Evolutionary conservation across 345 rosid species (phyloP).

Genomic region (Cardiospermum halicacabum): DNA sequence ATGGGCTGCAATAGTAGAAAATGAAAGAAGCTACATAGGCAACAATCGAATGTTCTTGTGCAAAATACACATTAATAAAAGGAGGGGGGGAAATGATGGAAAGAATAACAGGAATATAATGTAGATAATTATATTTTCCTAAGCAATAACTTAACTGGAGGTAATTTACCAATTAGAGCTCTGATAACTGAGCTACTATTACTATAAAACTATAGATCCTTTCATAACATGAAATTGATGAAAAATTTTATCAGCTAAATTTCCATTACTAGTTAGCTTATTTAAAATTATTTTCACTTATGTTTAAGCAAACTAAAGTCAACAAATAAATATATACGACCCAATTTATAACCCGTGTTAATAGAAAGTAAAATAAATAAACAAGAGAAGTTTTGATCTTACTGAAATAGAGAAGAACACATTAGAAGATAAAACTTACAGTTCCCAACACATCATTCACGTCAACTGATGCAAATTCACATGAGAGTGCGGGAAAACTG

Average conservation of each 20-base stretch:
- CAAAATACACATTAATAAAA: not conserved
- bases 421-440: conserved; percentile 53
- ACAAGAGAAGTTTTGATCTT: not conserved
- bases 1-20: not conserved
- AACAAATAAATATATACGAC: not conserved
- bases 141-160: not conserved
- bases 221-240: conserved; percentile 2
- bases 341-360: not conserved
- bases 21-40: not conserved
- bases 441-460: conserved; percentile 97
- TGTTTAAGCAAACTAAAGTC: not conserved
- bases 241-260: not conserved
- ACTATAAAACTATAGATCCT: not conserved
- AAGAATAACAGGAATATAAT: not conserved
- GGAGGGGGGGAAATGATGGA: not conserved
- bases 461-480: conserved; percentile 95
- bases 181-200: not conserved
- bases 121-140: not conserved
- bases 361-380: not conserved
- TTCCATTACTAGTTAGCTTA: not conserved
- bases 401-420: conserved; percentile 8
- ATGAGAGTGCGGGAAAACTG: conserved; percentile 96
- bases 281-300: not conserved
- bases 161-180: not conserved
- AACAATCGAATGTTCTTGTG: not conserved